Conservation (phyloP, 495 filamentous ascomycete genomes). For the Polyplosphaeria fusca region DNA sequence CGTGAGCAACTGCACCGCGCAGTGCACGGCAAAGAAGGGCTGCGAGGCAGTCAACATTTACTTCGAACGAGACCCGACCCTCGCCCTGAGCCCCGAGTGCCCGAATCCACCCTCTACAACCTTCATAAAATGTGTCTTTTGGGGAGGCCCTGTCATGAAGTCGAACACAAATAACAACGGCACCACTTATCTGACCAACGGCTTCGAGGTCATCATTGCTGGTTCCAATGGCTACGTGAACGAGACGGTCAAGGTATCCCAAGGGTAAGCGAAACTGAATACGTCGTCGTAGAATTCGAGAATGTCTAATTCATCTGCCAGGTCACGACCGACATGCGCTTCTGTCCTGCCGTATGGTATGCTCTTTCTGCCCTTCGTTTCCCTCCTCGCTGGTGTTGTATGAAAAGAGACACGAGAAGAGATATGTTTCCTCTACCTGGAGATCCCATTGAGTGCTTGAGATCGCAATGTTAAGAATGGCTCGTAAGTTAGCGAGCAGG, state of each 20-base stretch:
- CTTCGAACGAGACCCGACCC: slow-evolving; percentile 18
- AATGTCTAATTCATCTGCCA: too few species aligned
- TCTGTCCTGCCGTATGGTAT: too few species aligned
- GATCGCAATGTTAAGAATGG: too few species aligned
- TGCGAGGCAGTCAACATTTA: slow-evolving; percentile 29
- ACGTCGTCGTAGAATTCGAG: too few species aligned
- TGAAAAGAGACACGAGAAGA: too few species aligned
- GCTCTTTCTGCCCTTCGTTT: too few species aligned
- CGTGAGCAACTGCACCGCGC: slow-evolving; percentile 6
- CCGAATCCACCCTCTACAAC: slow-evolving; percentile 11
- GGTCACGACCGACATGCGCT: too few species aligned
- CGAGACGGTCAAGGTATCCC: not conserved
- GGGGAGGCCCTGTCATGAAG: slow-evolving; percentile 1
- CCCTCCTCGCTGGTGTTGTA: too few species aligned
- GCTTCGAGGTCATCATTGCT: slow-evolving; percentile 11
- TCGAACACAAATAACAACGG: slow-evolving; percentile 11
- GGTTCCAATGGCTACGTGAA: slow-evolving; percentile 20
- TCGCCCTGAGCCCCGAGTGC: not conserved
- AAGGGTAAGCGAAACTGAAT: too few species aligned
- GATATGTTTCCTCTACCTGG: too few species aligned
- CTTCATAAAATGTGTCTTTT: slow-evolving; percentile 17
- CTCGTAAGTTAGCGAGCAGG: too few species aligned
- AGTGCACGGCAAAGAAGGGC: slow-evolving; percentile 12
- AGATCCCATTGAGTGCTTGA: too few species aligned
- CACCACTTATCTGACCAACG: not conserved